phyloP scores from a whole-genome alignment of 345 rosid species.

The Linum trigynum region DNA sequence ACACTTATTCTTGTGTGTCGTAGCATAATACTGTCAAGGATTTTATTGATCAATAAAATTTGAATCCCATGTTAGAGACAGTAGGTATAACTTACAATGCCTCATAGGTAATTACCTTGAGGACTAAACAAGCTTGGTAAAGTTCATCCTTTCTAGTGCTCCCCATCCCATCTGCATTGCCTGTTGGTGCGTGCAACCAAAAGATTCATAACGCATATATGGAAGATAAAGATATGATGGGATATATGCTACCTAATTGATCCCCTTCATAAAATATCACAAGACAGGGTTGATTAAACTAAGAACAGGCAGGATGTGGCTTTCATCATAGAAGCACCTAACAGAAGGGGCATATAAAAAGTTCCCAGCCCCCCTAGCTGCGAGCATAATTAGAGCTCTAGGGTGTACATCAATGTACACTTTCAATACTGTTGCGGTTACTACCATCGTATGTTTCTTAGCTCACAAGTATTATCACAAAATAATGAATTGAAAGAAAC shows the following conservation, averaged over 20 bases:
- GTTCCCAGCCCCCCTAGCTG: neutral
- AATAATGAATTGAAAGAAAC: constrained; percentile 6
- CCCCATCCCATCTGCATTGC: constrained; percentile 81
- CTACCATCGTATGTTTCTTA: neutral
- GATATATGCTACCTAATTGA: too few species aligned
- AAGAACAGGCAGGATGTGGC: neutral
- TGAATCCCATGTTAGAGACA: neutral
- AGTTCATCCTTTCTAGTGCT: constrained; percentile 54
- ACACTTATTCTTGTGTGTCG: neutral
- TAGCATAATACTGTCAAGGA: neutral
- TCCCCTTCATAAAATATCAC: constrained; percentile 1
- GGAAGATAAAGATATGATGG: neutral
- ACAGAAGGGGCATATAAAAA: too few species aligned
- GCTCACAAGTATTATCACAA: neutral
- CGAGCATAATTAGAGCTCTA: neutral
- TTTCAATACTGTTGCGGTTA: neutral
- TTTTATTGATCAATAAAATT: neutral
- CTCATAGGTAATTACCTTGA: constrained; percentile 33
- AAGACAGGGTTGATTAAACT: neutral
- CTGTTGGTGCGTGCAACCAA: constrained; percentile 16
- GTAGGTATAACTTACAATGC: too few species aligned
- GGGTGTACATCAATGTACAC: neutral
- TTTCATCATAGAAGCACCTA: too few species aligned
- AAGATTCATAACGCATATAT: neutral
- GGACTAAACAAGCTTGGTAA: constrained; percentile 58